These are phyloP conservation scores for Aspergillus amoenus DNA, from an alignment of 2,329 filamentous ascomycete genomes.

Conservation along the genomic window DNA sequence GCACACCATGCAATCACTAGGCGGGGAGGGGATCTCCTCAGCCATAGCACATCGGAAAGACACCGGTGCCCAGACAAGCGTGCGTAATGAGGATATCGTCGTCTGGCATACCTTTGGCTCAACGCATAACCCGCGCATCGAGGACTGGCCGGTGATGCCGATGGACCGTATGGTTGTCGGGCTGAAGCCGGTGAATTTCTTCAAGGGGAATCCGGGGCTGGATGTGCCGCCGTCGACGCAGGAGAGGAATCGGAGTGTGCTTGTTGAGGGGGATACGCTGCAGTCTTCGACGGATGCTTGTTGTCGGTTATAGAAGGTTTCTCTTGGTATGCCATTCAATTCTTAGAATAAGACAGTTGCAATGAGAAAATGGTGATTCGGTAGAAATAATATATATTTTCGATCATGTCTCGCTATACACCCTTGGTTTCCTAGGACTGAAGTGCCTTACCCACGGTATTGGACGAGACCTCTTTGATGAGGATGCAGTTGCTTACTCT, in stretches of 20 bases:
- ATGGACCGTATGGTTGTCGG: background rate
- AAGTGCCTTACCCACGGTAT: too few relatives aligned
- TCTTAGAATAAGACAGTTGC: too few relatives aligned
- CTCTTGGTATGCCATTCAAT: too few relatives aligned
- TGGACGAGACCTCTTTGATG: too few relatives aligned
- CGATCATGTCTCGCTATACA: too few relatives aligned
- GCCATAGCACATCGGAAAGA: slow-evolving; percentile 17
- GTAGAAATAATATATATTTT: too few relatives aligned
- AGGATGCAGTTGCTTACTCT: too few relatives aligned
- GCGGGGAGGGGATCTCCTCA: slow-evolving; percentile 25
- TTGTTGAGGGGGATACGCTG: background rate
- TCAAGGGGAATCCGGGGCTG: background rate
- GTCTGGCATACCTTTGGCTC: slow-evolving; percentile 28
- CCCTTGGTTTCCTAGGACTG: too few relatives aligned
- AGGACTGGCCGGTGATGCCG: slow-evolving; percentile 10
- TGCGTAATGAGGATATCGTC: slow-evolving; percentile 30
- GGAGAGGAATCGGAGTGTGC: background rate
- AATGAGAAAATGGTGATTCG: too few relatives aligned
- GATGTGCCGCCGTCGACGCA: background rate
- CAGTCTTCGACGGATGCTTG: background rate
- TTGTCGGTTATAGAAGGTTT: background rate
- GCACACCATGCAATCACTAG: slow-evolving; percentile 50
- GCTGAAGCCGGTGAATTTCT: background rate
- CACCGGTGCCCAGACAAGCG: background rate
- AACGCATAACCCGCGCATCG: slow-evolving; percentile 3